Evolutionary conservation across 345 rosid genomes (phyloP).

Genomic region (Cardamine chenopodiifolia): DNA sequence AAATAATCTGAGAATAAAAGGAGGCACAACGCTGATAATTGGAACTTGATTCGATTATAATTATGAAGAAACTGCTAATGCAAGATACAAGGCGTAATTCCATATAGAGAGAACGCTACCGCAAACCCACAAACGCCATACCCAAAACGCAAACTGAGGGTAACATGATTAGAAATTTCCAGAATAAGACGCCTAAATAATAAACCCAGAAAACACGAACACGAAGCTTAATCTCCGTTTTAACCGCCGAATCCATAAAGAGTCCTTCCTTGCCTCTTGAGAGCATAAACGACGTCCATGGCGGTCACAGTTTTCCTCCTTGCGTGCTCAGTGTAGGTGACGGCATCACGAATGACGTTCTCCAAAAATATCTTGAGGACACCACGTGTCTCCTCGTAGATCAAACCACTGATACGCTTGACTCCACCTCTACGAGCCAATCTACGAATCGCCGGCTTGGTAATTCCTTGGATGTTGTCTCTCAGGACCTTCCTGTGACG

Average conservation of each 20-base stretch:
- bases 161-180: background rate
- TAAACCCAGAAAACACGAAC: slow-evolving; percentile 2
- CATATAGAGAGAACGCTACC: background rate
- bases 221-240: background rate
- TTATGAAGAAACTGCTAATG: background rate
- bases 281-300: slow-evolving; percentile 52
- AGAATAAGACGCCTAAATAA: background rate
- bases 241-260: slow-evolving; percentile 46
- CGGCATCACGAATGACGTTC: slow-evolving; percentile 45
- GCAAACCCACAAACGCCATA: background rate
- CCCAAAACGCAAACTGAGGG: background rate
- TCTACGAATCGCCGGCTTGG: slow-evolving; percentile 49
- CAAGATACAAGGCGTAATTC: slow-evolving; percentile 16
- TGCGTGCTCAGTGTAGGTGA: slow-evolving; percentile 48
- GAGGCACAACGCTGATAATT: background rate
- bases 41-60: background rate
- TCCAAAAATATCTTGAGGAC: slow-evolving; percentile 46
- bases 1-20: background rate
- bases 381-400: slow-evolving; percentile 49
- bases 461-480: slow-evolving; percentile 48
- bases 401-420: slow-evolving; percentile 57
- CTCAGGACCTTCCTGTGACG: slow-evolving; percentile 49
- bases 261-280: slow-evolving; percentile 54
- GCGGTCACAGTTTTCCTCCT: slow-evolving; percentile 54
- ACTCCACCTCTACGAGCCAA: slow-evolving; percentile 59